Evolutionary conservation across 75 land plant species (phyloP).

Genomic region (Pinus tabuliformis): DNA sequence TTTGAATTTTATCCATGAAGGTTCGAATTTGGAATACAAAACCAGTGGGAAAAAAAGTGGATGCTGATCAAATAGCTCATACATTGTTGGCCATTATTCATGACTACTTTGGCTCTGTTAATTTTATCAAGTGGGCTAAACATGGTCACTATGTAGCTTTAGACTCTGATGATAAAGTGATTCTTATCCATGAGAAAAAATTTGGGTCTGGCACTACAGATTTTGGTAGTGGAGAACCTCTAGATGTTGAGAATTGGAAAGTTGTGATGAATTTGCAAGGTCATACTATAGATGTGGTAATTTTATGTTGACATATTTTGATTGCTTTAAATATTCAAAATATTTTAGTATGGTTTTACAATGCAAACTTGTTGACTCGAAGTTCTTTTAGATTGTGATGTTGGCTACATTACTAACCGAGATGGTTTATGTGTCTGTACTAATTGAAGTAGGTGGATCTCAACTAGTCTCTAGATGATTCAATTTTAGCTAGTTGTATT

Average conservation of each 20-base stretch:
- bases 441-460: constrained; percentile 99
- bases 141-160: constrained; percentile 86
- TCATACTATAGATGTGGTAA: constrained; percentile 99
- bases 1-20: constrained; percentile 23
- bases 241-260: constrained; percentile 98
- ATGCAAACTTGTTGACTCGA: not conserved
- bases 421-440: constrained; percentile 14
- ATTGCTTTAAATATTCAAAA: not conserved
- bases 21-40: constrained; percentile 95
- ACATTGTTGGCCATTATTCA: constrained; percentile 83
- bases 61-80: constrained; percentile 37
- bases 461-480: constrained; percentile 97
- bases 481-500: constrained; percentile 86
- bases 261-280: constrained; percentile 82
- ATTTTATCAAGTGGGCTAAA: constrained; percentile 96
- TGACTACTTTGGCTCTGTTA: constrained; percentile 97
- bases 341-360: constrained; percentile 1
- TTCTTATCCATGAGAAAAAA: constrained; percentile 83
- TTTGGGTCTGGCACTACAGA: constrained; percentile 96
- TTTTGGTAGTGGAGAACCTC: constrained; percentile 97
- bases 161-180: constrained; percentile 90
- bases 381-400: not conserved
- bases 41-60: constrained; percentile 42
- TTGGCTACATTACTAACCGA: constrained; percentile 2
- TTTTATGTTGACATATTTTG: constrained; percentile 6